A percentile compares a stretch with the other conserved stretches of the same genome.
Conservation (phyloP, 192 early-diverging fungal species). For the Coemansia sp. region DNA sequence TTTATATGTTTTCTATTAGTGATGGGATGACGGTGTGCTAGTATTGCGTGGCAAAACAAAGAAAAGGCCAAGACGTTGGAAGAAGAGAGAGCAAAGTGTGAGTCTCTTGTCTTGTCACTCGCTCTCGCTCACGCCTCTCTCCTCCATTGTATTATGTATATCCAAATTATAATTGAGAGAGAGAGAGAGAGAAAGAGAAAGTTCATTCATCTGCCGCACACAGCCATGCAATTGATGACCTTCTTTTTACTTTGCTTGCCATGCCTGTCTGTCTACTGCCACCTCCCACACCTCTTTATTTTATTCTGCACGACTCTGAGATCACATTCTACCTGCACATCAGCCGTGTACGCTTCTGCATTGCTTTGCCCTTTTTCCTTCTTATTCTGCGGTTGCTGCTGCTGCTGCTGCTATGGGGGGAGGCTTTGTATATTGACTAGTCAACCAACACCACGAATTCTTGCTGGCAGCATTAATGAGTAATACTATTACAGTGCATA, state of each 20-base stretch:
- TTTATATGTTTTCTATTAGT: neutral
- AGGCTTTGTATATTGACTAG: neutral
- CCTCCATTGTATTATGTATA: slow-evolving; percentile 3
- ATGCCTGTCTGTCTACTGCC: slow-evolving; percentile 7
- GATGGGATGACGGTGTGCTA: neutral
- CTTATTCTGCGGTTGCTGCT: slow-evolving; percentile 1
- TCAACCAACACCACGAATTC: neutral
- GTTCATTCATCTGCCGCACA: neutral
- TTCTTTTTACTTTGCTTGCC: neutral
- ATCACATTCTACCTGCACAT: neutral
- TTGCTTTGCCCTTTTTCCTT: neutral
- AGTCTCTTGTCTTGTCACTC: slow-evolving; percentile 1
- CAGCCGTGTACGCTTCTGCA: neutral
- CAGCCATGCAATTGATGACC: slow-evolving; percentile 8
- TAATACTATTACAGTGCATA: slow-evolving; percentile 2
- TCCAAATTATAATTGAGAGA: neutral
- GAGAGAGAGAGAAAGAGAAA: neutral
- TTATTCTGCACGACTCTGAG: neutral
- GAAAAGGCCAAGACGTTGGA: neutral
- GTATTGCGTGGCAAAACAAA: neutral
- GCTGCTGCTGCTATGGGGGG: neutral
- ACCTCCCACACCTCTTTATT: neutral
- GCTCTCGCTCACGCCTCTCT: neutral
- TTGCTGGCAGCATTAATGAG: neutral
- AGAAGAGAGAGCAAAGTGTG: neutral